These are phyloP conservation scores for Hydnomerulius pinastri DNA, from an alignment of 768 basidiomycete species.

Conservation along the genomic window DNA sequence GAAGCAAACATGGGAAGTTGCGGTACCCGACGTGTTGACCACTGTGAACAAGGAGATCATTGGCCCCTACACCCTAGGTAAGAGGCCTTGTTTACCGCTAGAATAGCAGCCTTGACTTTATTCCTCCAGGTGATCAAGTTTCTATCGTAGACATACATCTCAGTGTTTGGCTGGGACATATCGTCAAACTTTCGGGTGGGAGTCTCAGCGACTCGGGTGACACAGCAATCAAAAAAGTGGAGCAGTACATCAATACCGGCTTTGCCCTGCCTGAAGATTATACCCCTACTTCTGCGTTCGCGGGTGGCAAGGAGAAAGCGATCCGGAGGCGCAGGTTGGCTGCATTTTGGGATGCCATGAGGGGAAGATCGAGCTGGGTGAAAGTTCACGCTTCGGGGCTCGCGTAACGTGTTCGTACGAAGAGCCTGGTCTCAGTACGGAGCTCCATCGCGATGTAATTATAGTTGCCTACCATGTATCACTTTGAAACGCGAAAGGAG, in stretches of 20 bases:
- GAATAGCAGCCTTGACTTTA: neutral
- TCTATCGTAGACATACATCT: conserved; percentile 83
- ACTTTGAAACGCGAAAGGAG: too few relatives aligned
- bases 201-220: conserved; percentile 50
- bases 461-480: neutral
- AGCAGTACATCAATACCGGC: conserved; percentile 49
- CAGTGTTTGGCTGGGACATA: conserved; percentile 68
- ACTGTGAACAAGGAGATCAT: conserved; percentile 58
- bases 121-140: conserved; percentile 69
- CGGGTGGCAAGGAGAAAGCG: conserved; percentile 22
- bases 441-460: neutral
- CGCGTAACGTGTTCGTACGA: neutral
- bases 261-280: conserved; percentile 47
- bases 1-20: conserved; percentile 53
- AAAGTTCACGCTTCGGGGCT: conserved; percentile 46
- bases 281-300: conserved; percentile 14
- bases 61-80: conserved; percentile 68
- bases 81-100: conserved; percentile 16
- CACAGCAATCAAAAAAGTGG: conserved; percentile 50
- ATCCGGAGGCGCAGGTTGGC: conserved; percentile 54
- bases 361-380: conserved; percentile 70
- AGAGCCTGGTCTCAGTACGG: neutral
- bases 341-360: conserved; percentile 72
- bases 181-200: conserved; percentile 62
- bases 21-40: conserved; percentile 46